Percentiles rank a stretch among this genome's conserved stretches.
Conservation (phyloP, 139 green algal genomes). For the Pseudopediastrum boryanum region DNA sequence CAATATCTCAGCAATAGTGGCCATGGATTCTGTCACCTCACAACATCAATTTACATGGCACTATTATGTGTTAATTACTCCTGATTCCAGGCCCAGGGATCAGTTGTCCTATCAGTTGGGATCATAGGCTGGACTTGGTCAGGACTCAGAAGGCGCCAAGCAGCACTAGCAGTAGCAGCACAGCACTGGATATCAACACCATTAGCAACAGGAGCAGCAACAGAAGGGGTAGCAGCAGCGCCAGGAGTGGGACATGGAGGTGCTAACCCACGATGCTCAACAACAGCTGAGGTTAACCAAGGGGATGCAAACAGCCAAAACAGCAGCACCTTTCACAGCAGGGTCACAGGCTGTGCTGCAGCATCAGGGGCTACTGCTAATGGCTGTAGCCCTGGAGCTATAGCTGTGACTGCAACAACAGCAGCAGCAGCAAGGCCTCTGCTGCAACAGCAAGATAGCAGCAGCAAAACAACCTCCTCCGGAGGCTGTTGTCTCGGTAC, state of each 20-base stretch:
- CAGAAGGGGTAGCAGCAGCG: slow-evolving; percentile 3
- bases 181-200: not conserved
- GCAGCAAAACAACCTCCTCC: too few relatives aligned
- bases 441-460: slow-evolving; percentile 7
- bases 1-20: too few relatives aligned
- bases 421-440: not conserved
- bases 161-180: not conserved
- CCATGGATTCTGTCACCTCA: too few relatives aligned
- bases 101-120: slow-evolving; percentile 4
- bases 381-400: too few relatives aligned
- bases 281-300: not conserved
- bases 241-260: not conserved
- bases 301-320: too few relatives aligned
- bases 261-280: not conserved
- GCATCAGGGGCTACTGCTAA: too few relatives aligned
- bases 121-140: slow-evolving; percentile 1
- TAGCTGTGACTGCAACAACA: too few relatives aligned
- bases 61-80: too few relatives aligned
- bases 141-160: slow-evolving; percentile 1
- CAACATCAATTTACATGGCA: too few relatives aligned
- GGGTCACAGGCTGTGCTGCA: not conserved
- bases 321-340: not conserved
- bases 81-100: too few relatives aligned
- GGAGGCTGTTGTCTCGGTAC: too few relatives aligned
- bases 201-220: not conserved